These are phyloP conservation scores for Trypanosoma cruzi DNA, from an alignment of 208 protist species.

Conservation along the genomic window DNA sequence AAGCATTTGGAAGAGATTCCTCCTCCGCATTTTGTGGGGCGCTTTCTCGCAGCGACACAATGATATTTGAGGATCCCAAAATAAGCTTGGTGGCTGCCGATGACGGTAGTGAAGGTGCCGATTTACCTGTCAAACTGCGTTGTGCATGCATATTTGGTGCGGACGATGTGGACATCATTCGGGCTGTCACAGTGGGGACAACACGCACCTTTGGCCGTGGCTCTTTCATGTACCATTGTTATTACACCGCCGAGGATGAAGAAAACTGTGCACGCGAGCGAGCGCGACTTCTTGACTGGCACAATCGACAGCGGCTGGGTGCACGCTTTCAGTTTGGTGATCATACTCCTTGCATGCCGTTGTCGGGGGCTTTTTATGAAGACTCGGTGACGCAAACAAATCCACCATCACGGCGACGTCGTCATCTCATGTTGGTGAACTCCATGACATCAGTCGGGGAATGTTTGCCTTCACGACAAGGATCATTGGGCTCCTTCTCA, in stretches of 20 bases:
- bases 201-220: slow-evolving; percentile 47
- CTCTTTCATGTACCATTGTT: slow-evolving; percentile 45
- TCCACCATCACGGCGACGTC: not conserved
- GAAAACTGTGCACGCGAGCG: slow-evolving; percentile 30
- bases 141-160: slow-evolving; percentile 55
- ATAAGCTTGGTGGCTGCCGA: not conserved
- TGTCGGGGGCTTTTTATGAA: not conserved
- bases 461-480: not conserved
- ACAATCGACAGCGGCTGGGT: slow-evolving; percentile 25
- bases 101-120: not conserved
- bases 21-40: not conserved
- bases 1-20: not conserved
- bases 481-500: slow-evolving; percentile 12
- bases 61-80: not conserved
- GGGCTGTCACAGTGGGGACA: slow-evolving; percentile 48
- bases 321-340: not conserved
- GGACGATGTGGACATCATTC: slow-evolving; percentile 53
- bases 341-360: not conserved
- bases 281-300: slow-evolving; percentile 35
- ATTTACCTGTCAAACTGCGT: slow-evolving; percentile 22
- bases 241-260: slow-evolving; percentile 51
- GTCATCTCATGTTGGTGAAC: not conserved
- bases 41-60: not conserved
- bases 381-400: not conserved
- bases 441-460: not conserved